Evolutionary conservation across 1,284 basidiomycete species (phyloP).

Genomic region (Puccinia polysora): DNA sequence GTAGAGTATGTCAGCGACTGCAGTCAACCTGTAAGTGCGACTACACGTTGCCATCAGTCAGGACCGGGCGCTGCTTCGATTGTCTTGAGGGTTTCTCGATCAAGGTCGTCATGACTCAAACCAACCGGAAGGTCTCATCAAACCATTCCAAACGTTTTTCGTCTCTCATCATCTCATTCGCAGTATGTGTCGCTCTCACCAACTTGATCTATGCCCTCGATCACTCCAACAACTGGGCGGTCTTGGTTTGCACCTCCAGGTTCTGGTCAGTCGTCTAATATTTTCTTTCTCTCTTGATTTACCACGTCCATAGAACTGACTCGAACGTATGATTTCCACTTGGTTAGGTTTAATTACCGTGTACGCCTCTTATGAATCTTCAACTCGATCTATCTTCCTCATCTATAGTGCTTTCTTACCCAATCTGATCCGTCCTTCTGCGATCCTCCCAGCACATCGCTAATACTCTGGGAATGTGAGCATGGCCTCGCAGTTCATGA

Average conservation of each 20-base stretch:
- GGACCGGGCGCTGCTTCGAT: too few relatives aligned
- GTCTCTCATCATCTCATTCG: background rate
- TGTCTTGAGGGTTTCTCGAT: too few relatives aligned
- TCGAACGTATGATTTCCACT: constrained; percentile 41
- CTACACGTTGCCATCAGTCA: too few relatives aligned
- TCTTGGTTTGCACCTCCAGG: constrained; percentile 84
- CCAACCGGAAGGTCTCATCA: too few relatives aligned
- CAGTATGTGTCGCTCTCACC: background rate
- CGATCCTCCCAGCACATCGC: constrained; percentile 74
- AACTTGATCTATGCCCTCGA: constrained; percentile 36
- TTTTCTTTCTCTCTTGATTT: background rate
- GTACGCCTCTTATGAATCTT: constrained; percentile 58
- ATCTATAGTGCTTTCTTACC: background rate
- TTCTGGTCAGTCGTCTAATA: constrained; percentile 63
- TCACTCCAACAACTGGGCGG: constrained; percentile 90
- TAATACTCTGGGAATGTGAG: constrained; percentile 89
- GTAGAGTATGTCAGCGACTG: too few relatives aligned
- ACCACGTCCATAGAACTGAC: background rate
- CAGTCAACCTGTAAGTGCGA: too few relatives aligned
- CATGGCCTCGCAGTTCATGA: too few relatives aligned
- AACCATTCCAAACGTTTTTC: too few relatives aligned
- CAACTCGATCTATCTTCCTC: background rate
- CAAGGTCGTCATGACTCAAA: too few relatives aligned
- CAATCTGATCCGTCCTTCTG: constrained; percentile 7
- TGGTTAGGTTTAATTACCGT: constrained; percentile 89